Conservation (phyloP, 495 filamentous ascomycete species). For the Tirmania nivea region DNA sequence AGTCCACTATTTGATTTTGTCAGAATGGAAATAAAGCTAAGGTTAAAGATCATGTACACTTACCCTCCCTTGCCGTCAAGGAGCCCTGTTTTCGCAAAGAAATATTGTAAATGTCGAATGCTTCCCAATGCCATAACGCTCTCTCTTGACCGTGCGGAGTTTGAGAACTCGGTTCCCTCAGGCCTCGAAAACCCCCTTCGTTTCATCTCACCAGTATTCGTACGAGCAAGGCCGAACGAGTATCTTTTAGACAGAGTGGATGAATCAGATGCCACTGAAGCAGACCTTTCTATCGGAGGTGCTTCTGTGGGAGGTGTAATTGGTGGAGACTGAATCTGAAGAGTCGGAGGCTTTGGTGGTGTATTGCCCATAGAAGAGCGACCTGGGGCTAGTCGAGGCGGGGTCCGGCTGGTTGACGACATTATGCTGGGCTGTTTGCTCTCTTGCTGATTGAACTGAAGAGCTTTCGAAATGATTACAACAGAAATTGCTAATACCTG, state of each 20-base stretch:
- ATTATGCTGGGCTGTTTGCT: too few relatives aligned
- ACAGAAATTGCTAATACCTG: too few relatives aligned
- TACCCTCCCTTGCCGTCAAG: conserved; percentile 79
- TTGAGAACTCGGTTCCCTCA: conserved; percentile 72
- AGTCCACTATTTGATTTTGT: neutral
- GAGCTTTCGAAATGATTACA: too few relatives aligned
- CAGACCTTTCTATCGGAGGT: neutral
- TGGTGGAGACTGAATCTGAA: neutral
- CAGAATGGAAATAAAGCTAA: neutral
- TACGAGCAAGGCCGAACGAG: neutral
- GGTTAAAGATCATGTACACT: conserved; percentile 1
- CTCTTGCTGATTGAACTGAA: too few relatives aligned
- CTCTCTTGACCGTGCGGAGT: conserved; percentile 69
- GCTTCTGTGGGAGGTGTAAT: neutral
- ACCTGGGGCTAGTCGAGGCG: too few relatives aligned
- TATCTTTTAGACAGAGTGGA: neutral
- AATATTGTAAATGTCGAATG: conserved; percentile 94
- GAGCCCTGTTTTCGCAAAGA: conserved; percentile 85
- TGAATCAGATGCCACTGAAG: neutral
- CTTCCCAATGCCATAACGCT: conserved; percentile 90
- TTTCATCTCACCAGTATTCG: neutral
- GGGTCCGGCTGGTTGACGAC: too few relatives aligned
- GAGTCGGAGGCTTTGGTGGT: neutral
- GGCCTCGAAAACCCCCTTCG: conserved; percentile 38
- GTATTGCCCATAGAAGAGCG: too few relatives aligned